phyloP scores from a whole-genome alignment of 441 rosid species.

The Brassica hybrid region DNA sequence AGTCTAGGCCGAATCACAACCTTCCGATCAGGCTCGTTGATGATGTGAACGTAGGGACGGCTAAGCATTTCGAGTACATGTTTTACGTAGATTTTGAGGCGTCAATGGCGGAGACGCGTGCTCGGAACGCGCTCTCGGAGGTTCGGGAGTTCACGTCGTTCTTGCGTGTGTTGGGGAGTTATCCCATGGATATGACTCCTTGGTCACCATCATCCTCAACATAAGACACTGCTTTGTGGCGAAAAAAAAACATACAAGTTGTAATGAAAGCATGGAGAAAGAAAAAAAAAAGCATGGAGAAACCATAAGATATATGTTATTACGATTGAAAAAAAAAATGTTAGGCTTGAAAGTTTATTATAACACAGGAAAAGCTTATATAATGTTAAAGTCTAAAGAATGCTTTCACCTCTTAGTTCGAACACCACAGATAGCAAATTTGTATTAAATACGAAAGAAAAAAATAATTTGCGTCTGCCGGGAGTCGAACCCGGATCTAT shows the following conservation, averaged over 20 bases:
- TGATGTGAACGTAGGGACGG: slow-evolving; percentile 1
- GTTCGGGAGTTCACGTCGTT: background rate
- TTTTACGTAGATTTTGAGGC: background rate
- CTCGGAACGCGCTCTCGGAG: slow-evolving; percentile 13
- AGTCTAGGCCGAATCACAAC: background rate
- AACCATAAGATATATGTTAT: too few species aligned
- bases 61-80: slow-evolving; percentile 14
- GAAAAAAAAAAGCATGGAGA: too few species aligned
- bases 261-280: too few species aligned
- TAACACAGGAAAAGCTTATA: too few species aligned
- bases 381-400: too few species aligned
- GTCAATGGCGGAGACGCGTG: background rate
- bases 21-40: slow-evolving; percentile 5
- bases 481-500: slow-evolving; percentile 95
- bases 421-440: too few species aligned
- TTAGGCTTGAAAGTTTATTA: too few species aligned
- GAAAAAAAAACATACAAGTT: too few species aligned
- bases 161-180: slow-evolving; percentile 15
- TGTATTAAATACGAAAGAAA: too few species aligned
- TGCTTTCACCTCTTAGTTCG: too few species aligned
- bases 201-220: slow-evolving; percentile 1
- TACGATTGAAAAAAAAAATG: too few species aligned
- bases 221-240: background rate
- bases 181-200: slow-evolving; percentile 14
- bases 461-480: slow-evolving; percentile 69